phyloP scores from a whole-genome alignment of 164 flowering plant species.

The Paratinospora sagittata region DNA sequence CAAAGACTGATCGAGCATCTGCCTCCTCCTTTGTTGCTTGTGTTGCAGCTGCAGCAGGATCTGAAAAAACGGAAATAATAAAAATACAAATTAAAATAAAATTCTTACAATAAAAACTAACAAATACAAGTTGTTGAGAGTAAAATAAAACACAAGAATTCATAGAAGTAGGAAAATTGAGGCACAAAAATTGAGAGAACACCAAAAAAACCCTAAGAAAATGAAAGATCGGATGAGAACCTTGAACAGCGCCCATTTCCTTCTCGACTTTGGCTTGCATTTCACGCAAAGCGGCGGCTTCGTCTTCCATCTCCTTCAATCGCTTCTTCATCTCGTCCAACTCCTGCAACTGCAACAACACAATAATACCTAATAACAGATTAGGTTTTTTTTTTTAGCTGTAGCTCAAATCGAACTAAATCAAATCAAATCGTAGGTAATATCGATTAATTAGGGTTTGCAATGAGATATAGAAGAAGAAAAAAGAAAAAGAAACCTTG shows the following conservation, averaged over 20 bases:
- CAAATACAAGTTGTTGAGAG: not conserved
- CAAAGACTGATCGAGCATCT: slow-evolving; percentile 72
- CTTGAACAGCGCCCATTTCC: slow-evolving; percentile 34
- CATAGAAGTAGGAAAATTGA: not conserved
- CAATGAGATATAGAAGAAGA: not conserved
- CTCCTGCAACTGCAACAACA: slow-evolving; percentile 18
- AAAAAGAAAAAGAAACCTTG: slow-evolving; percentile 17
- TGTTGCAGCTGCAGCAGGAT: slow-evolving; percentile 51
- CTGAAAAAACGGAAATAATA: slow-evolving; percentile 20
- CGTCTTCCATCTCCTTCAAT: slow-evolving; percentile 37
- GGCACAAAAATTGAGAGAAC: too few species aligned
- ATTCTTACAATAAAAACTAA: not conserved
- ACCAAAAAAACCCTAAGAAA: not conserved
- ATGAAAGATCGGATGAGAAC: slow-evolving; percentile 2
- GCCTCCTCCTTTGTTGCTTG: slow-evolving; percentile 79
- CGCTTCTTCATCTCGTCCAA: slow-evolving; percentile 37
- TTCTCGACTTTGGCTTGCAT: slow-evolving; percentile 38
- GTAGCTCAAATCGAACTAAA: not conserved
- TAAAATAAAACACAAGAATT: not conserved
- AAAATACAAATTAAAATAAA: too few species aligned
- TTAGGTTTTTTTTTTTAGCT: not conserved
- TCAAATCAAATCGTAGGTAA: not conserved
- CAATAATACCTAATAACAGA: not conserved
- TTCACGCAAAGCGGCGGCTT: slow-evolving; percentile 32
- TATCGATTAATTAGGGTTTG: not conserved